Evolutionary conservation across 2,329 filamentous ascomycete species (phyloP).

Genomic region (Blastomyces silverae): DNA sequence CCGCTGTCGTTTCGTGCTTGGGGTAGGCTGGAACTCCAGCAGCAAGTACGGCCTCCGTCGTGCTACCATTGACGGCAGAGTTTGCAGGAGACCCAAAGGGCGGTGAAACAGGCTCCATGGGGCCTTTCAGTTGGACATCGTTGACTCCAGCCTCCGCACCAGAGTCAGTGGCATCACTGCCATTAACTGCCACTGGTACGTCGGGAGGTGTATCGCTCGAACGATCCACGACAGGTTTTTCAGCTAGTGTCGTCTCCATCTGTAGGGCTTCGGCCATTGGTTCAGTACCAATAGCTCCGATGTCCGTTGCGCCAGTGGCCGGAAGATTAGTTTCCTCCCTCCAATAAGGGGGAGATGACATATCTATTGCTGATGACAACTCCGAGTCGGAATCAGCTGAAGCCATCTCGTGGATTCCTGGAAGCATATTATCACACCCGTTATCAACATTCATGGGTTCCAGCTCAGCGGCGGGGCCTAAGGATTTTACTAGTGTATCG

Average conservation of each 20-base stretch:
- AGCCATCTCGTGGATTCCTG: not conserved
- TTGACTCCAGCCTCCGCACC: not conserved
- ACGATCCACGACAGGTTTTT: too few species aligned
- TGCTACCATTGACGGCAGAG: not conserved
- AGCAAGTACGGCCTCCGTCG: not conserved
- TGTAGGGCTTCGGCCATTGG: not conserved
- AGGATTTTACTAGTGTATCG: not conserved
- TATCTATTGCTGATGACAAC: not conserved
- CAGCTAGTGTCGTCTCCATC: not conserved
- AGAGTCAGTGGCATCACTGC: not conserved
- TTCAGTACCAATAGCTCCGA: not conserved
- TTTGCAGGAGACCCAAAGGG: not conserved
- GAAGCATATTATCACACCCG: not conserved
- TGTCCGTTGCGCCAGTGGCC: not conserved
- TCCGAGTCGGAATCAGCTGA: not conserved
- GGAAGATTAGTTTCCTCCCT: not conserved
- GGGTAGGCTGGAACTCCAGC: too few species aligned
- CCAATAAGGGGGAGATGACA: not conserved
- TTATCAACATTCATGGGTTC: not conserved
- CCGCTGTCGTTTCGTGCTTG: not conserved
- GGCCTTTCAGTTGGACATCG: not conserved
- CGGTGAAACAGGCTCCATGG: not conserved
- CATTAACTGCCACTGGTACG: not conserved
- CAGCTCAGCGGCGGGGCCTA: not conserved
- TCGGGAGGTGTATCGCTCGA: too few species aligned